Evolutionary conservation across 2,329 filamentous ascomycete genomes (phyloP).

Genomic region (Aureobasidium lini): DNA sequence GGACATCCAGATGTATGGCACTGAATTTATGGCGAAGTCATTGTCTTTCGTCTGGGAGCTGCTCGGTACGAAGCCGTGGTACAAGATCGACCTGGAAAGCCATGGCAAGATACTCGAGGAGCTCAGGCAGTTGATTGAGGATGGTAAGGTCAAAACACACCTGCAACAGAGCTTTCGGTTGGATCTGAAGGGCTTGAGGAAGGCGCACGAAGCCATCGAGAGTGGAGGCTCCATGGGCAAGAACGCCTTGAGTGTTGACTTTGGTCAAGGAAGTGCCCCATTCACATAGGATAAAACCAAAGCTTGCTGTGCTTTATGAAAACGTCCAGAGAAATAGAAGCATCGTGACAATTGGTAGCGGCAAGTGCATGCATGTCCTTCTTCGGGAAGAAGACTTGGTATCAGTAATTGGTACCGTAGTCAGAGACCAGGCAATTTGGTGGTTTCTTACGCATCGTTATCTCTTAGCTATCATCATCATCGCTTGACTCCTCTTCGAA

Average conservation of each 20-base stretch:
- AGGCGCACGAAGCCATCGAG: constrained; percentile 35
- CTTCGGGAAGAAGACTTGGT: too few species aligned
- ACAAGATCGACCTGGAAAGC: constrained; percentile 32
- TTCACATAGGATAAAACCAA: neutral
- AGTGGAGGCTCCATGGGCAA: constrained; percentile 33
- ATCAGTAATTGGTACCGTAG: too few species aligned
- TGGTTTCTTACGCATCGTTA: too few species aligned
- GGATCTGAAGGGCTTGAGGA: constrained; percentile 31
- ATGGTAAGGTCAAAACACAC: constrained; percentile 33
- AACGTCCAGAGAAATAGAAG: too few species aligned
- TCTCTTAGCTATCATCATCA: neutral
- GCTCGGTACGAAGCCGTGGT: constrained; percentile 35
- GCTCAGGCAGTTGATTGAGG: constrained; percentile 29
- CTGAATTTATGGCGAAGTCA: constrained; percentile 40
- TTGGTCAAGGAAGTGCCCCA: constrained; percentile 5
- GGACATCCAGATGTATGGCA: constrained; percentile 36
- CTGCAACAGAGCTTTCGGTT: constrained; percentile 30
- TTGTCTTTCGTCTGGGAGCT: constrained; percentile 37
- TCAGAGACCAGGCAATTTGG: too few species aligned
- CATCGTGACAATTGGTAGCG: too few species aligned
- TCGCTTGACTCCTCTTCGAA: constrained; percentile 6
- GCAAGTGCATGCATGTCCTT: too few species aligned
- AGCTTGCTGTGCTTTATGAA: too few species aligned
- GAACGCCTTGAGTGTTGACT: constrained; percentile 28
- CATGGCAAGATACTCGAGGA: constrained; percentile 35